phyloP scores from a whole-genome alignment of 768 basidiomycete genomes.

The Pleurotus tuber-regium region DNA sequence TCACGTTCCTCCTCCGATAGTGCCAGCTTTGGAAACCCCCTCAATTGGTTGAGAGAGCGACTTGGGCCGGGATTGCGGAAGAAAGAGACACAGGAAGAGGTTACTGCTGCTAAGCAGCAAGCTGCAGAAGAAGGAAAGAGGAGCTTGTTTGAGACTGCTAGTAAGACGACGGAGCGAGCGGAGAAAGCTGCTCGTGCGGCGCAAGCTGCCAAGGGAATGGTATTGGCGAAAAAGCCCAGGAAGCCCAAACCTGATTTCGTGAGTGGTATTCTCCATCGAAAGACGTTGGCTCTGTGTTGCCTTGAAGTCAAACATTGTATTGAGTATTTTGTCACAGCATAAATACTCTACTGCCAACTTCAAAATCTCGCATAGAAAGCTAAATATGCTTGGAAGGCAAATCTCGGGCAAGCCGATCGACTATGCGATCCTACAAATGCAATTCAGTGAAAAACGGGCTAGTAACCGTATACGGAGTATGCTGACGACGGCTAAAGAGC shows the following conservation, averaged over 20 bases:
- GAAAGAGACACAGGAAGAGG: slow-evolving; percentile 42
- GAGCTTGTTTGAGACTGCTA: slow-evolving; percentile 47
- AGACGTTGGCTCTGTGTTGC: too few relatives aligned
- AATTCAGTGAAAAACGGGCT: slow-evolving; percentile 92
- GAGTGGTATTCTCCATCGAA: too few relatives aligned
- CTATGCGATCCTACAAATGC: slow-evolving; percentile 94
- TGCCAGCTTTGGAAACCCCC: slow-evolving; percentile 52
- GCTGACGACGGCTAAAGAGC: slow-evolving; percentile 82
- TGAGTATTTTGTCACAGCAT: slow-evolving; percentile 50
- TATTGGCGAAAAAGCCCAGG: neutral
- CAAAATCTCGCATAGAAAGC: slow-evolving; percentile 91
- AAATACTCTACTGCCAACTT: slow-evolving; percentile 91
- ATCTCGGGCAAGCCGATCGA: slow-evolving; percentile 92
- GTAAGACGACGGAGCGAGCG: slow-evolving; percentile 18
- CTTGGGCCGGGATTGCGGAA: slow-evolving; percentile 48
- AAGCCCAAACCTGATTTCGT: slow-evolving; percentile 5
- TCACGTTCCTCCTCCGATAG: slow-evolving; percentile 19
- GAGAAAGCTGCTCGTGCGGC: slow-evolving; percentile 15
- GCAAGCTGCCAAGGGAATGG: slow-evolving; percentile 4
- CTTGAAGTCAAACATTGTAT: too few relatives aligned
- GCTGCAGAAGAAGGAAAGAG: slow-evolving; percentile 42
- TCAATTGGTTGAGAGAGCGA: slow-evolving; percentile 64
- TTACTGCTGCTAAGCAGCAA: slow-evolving; percentile 42
- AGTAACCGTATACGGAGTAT: slow-evolving; percentile 85
- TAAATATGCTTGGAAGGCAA: slow-evolving; percentile 85